Evolutionary conservation across 495 filamentous ascomycete species (phyloP).

Genomic region (Neurospora discreta): DNA sequence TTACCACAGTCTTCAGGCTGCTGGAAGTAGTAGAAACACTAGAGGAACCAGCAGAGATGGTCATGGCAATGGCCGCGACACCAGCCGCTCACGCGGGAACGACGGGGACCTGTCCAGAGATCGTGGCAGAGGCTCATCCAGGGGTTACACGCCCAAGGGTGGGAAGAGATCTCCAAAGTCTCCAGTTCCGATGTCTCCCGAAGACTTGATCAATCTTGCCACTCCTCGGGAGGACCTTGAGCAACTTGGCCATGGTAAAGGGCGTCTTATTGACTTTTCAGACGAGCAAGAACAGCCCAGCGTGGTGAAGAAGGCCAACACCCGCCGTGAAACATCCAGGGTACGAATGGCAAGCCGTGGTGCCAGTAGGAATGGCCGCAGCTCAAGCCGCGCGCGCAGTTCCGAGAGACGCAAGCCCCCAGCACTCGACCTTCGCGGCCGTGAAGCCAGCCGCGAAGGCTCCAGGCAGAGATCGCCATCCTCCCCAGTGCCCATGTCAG

Average conservation of each 20-base stretch:
- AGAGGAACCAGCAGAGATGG: slow-evolving; percentile 50
- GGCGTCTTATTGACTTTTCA: slow-evolving; percentile 9
- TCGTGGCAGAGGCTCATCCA: slow-evolving; percentile 51
- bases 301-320: slow-evolving; percentile 30
- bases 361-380: slow-evolving; percentile 30
- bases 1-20: slow-evolving; percentile 75
- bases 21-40: slow-evolving; percentile 46
- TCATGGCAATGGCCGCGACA: slow-evolving; percentile 36
- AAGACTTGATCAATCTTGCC: slow-evolving; percentile 55
- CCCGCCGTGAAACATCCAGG: slow-evolving; percentile 24
- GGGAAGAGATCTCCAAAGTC: slow-evolving; percentile 84
- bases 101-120: slow-evolving; percentile 55
- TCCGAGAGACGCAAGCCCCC: slow-evolving; percentile 29
- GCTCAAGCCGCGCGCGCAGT: slow-evolving; percentile 25
- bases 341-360: slow-evolving; percentile 28
- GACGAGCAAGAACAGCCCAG: slow-evolving; percentile 25
- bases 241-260: slow-evolving; percentile 1
- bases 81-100: slow-evolving; percentile 39
- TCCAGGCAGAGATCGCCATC: slow-evolving; percentile 64
- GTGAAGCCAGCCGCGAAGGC: slow-evolving; percentile 40
- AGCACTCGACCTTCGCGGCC: slow-evolving; percentile 42
- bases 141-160: slow-evolving; percentile 58
- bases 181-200: slow-evolving; percentile 83
- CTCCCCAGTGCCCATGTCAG: slow-evolving; percentile 61
- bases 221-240: slow-evolving; percentile 24